These are phyloP conservation scores for Naganishia antarctica DNA, from an alignment of 768 basidiomycete species.

Conservation along the genomic window DNA sequence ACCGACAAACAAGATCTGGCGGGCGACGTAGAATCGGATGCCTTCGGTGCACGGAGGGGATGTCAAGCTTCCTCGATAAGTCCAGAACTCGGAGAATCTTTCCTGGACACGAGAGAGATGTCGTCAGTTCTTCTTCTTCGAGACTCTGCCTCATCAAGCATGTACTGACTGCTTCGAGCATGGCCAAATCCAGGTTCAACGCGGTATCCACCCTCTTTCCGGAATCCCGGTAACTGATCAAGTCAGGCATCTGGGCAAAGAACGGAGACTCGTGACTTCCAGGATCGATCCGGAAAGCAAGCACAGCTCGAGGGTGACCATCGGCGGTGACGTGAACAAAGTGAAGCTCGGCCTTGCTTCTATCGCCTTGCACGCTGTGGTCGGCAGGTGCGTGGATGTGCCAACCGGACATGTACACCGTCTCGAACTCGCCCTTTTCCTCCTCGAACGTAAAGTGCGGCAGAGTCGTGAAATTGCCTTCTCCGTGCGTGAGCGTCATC, in stretches of 20 bases:
- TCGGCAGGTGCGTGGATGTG: constrained; percentile 34
- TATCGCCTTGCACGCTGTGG: constrained; percentile 31
- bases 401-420: constrained; percentile 35
- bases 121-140: no score
- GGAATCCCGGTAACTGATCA: constrained; percentile 26
- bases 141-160: no score
- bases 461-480: constrained; percentile 30
- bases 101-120: neutral
- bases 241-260: constrained; percentile 23
- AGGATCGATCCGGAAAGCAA: constrained; percentile 34
- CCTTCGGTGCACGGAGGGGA: constrained; percentile 35
- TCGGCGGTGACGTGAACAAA: constrained; percentile 30
- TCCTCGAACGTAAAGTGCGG: constrained; percentile 30
- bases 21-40: constrained; percentile 36
- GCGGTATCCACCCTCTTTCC: constrained; percentile 16
- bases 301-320: constrained; percentile 29
- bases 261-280: constrained; percentile 30
- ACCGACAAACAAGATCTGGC: constrained; percentile 32
- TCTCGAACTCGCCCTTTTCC: constrained; percentile 31
- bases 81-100: constrained; percentile 32
- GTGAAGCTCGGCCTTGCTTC: constrained; percentile 33
- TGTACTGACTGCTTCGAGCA: constrained; percentile 25
- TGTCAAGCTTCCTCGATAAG: constrained; percentile 31
- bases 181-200: constrained; percentile 19
- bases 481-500: constrained; percentile 32